Base-by-base conservation (phyloP, 257 asterid species). In the Anisodus tanguticus region DNA sequence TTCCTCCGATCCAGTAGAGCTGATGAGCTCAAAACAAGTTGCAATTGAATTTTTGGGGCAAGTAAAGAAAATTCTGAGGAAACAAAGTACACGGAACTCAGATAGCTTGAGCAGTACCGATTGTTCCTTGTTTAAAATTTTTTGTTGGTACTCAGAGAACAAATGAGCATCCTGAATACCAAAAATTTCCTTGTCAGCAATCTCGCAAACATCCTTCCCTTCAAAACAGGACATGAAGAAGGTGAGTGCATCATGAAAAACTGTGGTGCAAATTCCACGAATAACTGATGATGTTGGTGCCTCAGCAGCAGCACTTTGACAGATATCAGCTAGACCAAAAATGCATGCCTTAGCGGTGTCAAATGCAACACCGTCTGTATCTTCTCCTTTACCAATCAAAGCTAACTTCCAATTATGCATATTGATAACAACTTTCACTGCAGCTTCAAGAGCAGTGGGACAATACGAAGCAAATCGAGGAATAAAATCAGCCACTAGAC, bases 371-470 rank as follows among this genome's bases (percentile, higher is more conserved):
- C 91, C 93, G 82, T 93, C 95, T 77, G 81, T 82, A 85, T 94
- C 97, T 86, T 91, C 95, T 83, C 92, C 97, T 79, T 85, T 88
- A 84, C 84, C 90, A 85, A 91, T 87, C 88, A 85, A 79, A 19
- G 89, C 70, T 85, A 91, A 84, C 84, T 93, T 91, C 91, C 91
- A 85, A 54, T 92, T 90, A 85, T 92, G 93, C 87, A 95, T 89
- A 87, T 88, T 86, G 84, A 89, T 88, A 82, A 93, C 88, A 83
- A 90, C 94, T 79, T 91, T 91, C 62, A 85, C 89, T 13, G 99
- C 97, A 84, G 95, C 91, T 87, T 92, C 99, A 88, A 95, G 97
- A 66, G 99, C 95, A 86, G 89, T 81, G 49, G 95, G 96, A 85
- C 92, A 95, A 90, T 88, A 90, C 81, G 95, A 80, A 71, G 97